Evolutionary conservation across 2,329 filamentous ascomycete genomes (phyloP).

Genomic region (Colletotrichum filicis): DNA sequence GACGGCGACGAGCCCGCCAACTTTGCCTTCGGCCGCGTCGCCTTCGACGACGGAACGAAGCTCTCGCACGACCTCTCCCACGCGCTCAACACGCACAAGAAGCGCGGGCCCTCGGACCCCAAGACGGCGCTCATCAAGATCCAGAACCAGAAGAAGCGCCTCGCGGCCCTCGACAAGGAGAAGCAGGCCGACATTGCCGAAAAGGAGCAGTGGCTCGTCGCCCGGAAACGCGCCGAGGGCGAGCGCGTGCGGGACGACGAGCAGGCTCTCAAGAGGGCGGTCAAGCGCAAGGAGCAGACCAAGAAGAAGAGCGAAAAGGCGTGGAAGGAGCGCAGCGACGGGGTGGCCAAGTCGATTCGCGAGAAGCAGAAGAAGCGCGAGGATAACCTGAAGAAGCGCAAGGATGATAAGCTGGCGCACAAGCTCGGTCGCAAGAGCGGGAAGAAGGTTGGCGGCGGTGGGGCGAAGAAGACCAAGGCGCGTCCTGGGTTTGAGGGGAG

Average conservation of each 20-base stretch:
- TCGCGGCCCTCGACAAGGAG: conserved; percentile 78
- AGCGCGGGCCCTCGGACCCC: conserved; percentile 85
- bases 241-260: conserved; percentile 91
- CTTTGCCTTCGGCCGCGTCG: conserved; percentile 92
- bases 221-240: conserved; percentile 87
- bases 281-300: conserved; percentile 89
- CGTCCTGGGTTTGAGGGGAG: conserved; percentile 76
- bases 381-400: conserved; percentile 79
- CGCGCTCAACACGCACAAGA: conserved; percentile 65
- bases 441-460: conserved; percentile 53
- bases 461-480: conserved; percentile 54
- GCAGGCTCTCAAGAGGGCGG: conserved; percentile 87
- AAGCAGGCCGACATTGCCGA: conserved; percentile 90
- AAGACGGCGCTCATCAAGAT: conserved; percentile 87
- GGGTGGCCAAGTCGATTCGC: conserved; percentile 80
- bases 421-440: conserved; percentile 66
- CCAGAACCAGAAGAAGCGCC: conserved; percentile 85
- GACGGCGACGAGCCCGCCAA: conserved; percentile 54
- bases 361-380: conserved; percentile 86
- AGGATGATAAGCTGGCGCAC: conserved; percentile 75
- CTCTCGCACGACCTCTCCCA: conserved; percentile 79
- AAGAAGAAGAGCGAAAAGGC: conserved; percentile 95
- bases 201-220: conserved; percentile 94
- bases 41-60: conserved; percentile 86
- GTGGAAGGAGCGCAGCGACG: conserved; percentile 80